Percentiles rank a stretch among this genome's conserved stretches.
Evolutionary conservation across 2,329 filamentous ascomycete genomes (phyloP).

Genomic region (Arachnomyces sp.): DNA sequence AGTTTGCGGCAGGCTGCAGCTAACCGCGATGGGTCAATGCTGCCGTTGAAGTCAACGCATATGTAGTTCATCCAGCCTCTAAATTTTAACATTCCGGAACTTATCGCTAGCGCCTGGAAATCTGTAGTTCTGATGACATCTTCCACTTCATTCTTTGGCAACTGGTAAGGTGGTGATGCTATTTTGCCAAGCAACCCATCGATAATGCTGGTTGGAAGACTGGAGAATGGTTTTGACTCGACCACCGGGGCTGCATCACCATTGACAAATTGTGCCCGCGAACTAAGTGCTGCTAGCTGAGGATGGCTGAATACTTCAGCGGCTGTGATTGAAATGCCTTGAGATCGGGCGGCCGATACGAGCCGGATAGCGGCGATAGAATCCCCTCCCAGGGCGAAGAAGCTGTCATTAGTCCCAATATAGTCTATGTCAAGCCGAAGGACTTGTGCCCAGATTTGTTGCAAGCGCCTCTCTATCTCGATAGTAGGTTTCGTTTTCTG

Average conservation of each 20-base stretch:
- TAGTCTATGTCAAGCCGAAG: slow-evolving; percentile 38
- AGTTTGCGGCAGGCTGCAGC: slow-evolving; percentile 41
- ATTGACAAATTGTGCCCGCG: no score
- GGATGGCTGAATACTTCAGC: slow-evolving; percentile 47
- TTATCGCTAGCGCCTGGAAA: slow-evolving; percentile 52
- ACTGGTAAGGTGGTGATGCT: no score
- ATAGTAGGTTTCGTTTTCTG: no score
- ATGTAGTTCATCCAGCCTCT: slow-evolving; percentile 57
- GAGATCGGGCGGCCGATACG: slow-evolving; percentile 47
- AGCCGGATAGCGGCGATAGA: slow-evolving; percentile 54
- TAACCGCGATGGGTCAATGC: slow-evolving; percentile 42
- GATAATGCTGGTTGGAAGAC: no score
- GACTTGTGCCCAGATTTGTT: slow-evolving; percentile 43
- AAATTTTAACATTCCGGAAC: slow-evolving; percentile 48
- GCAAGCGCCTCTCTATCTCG: slow-evolving; percentile 33
- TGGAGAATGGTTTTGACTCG: no score
- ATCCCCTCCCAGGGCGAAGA: slow-evolving; percentile 52
- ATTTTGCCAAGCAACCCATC: no score
- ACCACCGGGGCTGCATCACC: no score
- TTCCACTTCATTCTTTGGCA: no score
- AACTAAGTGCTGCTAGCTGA: no score
- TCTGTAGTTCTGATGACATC: slow-evolving; percentile 49
- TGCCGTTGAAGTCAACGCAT: slow-evolving; percentile 47
- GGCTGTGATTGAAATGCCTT: slow-evolving; percentile 46
- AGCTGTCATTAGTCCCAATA: slow-evolving; percentile 46